phyloP scores from a whole-genome alignment of 73 alveolate genomes.

The Tetrahymena malaccensis region DNA sequence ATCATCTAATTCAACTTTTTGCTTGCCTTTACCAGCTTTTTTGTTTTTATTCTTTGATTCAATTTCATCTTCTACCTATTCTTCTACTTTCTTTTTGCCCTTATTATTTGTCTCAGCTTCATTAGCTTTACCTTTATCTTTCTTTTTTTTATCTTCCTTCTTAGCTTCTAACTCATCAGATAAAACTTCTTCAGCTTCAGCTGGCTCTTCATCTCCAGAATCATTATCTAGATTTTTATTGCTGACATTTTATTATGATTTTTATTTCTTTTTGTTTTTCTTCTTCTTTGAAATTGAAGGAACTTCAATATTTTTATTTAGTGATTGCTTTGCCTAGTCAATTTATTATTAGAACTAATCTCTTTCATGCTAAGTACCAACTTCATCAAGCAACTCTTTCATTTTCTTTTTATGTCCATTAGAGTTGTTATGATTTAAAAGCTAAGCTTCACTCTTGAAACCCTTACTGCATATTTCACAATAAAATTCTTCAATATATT shows the following conservation, averaged over 20 bases:
- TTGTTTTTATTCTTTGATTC: conserved; percentile 4
- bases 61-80: background rate
- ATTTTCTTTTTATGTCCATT: conserved; percentile 69
- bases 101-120: background rate
- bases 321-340: background rate
- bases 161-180: background rate
- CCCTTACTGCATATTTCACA: conserved; percentile 74
- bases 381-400: conserved; percentile 19
- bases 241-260: conserved; percentile 11
- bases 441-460: conserved; percentile 69
- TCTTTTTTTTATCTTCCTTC: conserved; percentile 33
- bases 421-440: conserved; percentile 59
- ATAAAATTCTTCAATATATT: conserved; percentile 33
- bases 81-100: background rate
- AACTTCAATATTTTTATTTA: conserved; percentile 15
- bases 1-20: conserved; percentile 3
- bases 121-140: conserved; percentile 22
- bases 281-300: conserved; percentile 3
- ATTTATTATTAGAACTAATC: background rate
- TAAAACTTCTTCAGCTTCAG: background rate
- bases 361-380: background rate
- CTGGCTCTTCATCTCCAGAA: background rate
- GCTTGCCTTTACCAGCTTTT: background rate
- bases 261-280: conserved; percentile 26
- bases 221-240: conserved; percentile 5